Percentiles rank a stretch among this genome's conserved stretches.
Evolutionary conservation across 352 stramenopile genomes (phyloP).

Genomic region (Pythium guiyangense): DNA sequence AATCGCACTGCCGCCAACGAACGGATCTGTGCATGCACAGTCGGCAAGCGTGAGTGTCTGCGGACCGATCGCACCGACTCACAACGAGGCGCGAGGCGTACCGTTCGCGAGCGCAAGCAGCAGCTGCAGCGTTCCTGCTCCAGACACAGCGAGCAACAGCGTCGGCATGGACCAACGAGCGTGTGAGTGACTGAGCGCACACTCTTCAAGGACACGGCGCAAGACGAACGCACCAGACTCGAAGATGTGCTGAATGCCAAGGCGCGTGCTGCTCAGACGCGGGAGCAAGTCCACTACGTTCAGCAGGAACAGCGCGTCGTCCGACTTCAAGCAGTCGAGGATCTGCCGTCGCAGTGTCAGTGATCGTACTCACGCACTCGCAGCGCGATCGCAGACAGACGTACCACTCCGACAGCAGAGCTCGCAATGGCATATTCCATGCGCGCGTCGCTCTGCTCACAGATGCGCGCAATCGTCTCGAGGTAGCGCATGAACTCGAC

Average conservation of each 20-base stretch:
- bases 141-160: background rate
- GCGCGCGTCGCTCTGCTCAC: slow-evolving; percentile 43
- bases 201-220: background rate
- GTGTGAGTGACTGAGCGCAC: too few species aligned
- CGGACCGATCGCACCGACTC: background rate
- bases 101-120: slow-evolving; percentile 65
- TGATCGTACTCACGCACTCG: background rate
- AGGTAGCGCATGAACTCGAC: slow-evolving; percentile 79
- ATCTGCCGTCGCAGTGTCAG: slow-evolving; percentile 29
- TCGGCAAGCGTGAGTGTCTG: background rate
- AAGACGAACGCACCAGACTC: slow-evolving; percentile 68
- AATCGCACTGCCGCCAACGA: slow-evolving; percentile 70
- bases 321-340: slow-evolving; percentile 63
- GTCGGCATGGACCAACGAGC: too few species aligned
- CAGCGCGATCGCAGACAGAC: background rate
- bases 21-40: slow-evolving; percentile 38
- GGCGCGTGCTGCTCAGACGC: slow-evolving; percentile 55
- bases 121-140: slow-evolving; percentile 56
- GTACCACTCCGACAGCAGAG: slow-evolving; percentile 17
- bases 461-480: slow-evolving; percentile 64
- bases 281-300: slow-evolving; percentile 80
- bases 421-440: slow-evolving; percentile 56
- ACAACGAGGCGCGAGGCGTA: background rate
- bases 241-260: slow-evolving; percentile 72
- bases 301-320: slow-evolving; percentile 80